phyloP scores from a whole-genome alignment of 2,329 filamentous ascomycete genomes.

The Ophiostoma pallidulum region DNA sequence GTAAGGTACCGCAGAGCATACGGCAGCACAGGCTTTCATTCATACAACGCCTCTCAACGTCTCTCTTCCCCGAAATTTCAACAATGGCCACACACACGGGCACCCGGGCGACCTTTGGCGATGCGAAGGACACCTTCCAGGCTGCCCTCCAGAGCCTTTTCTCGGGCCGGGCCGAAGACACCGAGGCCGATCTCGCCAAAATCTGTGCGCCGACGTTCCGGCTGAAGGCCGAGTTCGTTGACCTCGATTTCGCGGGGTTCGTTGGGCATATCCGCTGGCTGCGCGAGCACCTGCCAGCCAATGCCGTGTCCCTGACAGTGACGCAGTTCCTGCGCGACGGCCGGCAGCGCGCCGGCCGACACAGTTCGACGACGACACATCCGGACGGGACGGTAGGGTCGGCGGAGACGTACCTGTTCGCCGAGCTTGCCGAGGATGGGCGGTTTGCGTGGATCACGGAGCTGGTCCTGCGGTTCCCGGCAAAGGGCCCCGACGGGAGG shows the following conservation, averaged over 20 bases:
- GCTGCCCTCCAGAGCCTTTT: conserved; percentile 11
- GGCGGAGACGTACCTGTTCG: conserved; percentile 13
- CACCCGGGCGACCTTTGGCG: conserved; percentile 6
- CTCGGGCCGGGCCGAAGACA: conserved; percentile 10
- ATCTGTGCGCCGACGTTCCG: conserved; percentile 6
- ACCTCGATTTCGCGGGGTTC: conserved; percentile 6
- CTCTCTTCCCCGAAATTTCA: too few relatives aligned
- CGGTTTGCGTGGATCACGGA: conserved; percentile 11
- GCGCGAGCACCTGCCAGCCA: conserved; percentile 6
- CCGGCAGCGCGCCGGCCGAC: conserved; percentile 8
- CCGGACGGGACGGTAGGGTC: conserved; percentile 1
- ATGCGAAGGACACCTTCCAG: conserved; percentile 11
- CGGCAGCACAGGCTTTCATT: too few relatives aligned
- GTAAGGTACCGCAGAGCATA: too few relatives aligned
- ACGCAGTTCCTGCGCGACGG: conserved; percentile 9
- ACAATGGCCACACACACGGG: background rate
- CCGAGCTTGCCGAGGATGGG: conserved; percentile 10
- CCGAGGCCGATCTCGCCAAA: conserved; percentile 8
- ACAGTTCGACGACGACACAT: conserved; percentile 1
- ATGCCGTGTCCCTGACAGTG: background rate
- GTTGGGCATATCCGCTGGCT: conserved; percentile 13
- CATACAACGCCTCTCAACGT: too few relatives aligned
- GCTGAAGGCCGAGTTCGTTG: background rate
- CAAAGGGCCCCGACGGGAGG: background rate
- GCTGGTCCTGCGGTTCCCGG: background rate